phyloP scores from a whole-genome alignment of 805 yeast genomes.

The Candida awuae region DNA sequence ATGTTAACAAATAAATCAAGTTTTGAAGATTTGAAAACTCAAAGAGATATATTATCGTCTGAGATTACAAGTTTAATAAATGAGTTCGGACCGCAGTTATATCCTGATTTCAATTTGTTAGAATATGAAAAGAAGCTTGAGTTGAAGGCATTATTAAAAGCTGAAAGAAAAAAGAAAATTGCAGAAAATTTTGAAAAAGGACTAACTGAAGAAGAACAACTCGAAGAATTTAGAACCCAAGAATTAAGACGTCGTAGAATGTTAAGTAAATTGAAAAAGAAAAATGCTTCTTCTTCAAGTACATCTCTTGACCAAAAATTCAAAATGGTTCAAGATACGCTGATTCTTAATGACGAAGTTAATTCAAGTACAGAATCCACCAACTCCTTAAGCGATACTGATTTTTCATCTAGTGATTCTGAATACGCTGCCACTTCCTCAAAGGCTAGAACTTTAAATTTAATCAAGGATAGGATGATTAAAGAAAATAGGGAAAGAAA shows the following conservation, averaged over 20 bases:
- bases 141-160: slow-evolving; percentile 23
- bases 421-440: slow-evolving; percentile 6
- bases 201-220: slow-evolving; percentile 35
- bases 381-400: slow-evolving; percentile 23
- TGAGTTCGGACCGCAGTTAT: slow-evolving; percentile 72
- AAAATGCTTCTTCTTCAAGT: slow-evolving; percentile 9
- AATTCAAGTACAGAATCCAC: slow-evolving; percentile 28
- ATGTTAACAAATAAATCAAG: slow-evolving; percentile 53
- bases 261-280: slow-evolving; percentile 22
- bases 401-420: slow-evolving; percentile 11
- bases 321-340: slow-evolving; percentile 41
- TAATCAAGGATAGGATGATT: slow-evolving; percentile 24
- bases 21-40: slow-evolving; percentile 48
- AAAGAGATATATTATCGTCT: slow-evolving; percentile 54
- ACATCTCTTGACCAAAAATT: slow-evolving; percentile 14
- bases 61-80: slow-evolving; percentile 77
- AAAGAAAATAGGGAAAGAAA: slow-evolving; percentile 25
- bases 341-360: slow-evolving; percentile 44
- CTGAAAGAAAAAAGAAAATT: slow-evolving; percentile 22
- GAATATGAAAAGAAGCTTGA: slow-evolving; percentile 36
- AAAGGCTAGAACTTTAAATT: slow-evolving; percentile 10
- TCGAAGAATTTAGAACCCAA: slow-evolving; percentile 43
- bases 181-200: slow-evolving; percentile 15
- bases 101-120: slow-evolving; percentile 70
- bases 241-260: slow-evolving; percentile 38